Base-by-base conservation (phyloP, 495 filamentous ascomycete genomes). In the Daldinia concentrica region DNA sequence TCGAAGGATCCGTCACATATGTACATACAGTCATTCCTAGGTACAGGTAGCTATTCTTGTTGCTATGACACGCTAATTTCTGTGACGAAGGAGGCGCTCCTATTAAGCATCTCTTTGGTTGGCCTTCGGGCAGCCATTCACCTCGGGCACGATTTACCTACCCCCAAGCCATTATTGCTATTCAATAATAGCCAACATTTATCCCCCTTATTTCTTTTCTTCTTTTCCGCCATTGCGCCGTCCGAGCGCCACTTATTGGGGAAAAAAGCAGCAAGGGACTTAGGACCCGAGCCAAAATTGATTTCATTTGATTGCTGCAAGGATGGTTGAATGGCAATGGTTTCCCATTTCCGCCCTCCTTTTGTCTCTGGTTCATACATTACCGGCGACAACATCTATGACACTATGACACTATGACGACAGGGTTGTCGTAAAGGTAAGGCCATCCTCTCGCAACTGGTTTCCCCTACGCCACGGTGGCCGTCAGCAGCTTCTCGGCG, bases 391-490 rank as follows among this genome's bases (percentile, higher is more conserved):
- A 45, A 54, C 36, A 61, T 55, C 62, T 60, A 66, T 73, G 64
- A 58, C 48, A 45, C 62, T 60, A 66, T 73, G 64, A 58, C 48
- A 45, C 24, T 19, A 64, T 64, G 56, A 61, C 61, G 58, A 36
- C 48, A 19, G 34, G 22, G 22, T 51, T 50, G 56, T 61, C 41
- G 69, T 68, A 67, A 11, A 60, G 55, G 56, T 65, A 41, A 68
- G 64, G 57, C 36, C 59, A 59, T 56, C 32, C 32, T 43, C 39
- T 73, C 71, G 71, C 71, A 69, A 65, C 61, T 69, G 65, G 58
- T 22, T 73, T 65, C 71, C 71, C 66, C 34, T 62, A 34, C 71
- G 71, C 71, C 62, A 73, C 71, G 71, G 58, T 66, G 39, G 57
- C 57, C 65, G 66, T 73, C 65, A 69, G 71, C 71, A 66, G 32